A percentile compares a stretch with the other conserved stretches of the same genome.
Conservation (phyloP, 2,329 filamentous ascomycete species). For the Stagonosporopsis tanaceti region DNA sequence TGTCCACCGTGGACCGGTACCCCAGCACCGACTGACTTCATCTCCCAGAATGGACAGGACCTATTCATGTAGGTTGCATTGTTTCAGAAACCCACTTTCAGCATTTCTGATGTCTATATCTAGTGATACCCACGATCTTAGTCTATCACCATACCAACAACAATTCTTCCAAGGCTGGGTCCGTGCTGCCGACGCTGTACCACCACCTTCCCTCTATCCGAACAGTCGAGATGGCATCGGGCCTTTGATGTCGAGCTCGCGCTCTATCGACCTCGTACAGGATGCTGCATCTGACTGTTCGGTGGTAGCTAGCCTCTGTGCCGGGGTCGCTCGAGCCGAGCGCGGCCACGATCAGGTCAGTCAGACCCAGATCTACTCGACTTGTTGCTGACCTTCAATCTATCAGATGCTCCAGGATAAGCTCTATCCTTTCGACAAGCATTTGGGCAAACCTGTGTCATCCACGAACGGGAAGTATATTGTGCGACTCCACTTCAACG, state of each 20-base stretch:
- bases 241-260: constrained; percentile 65
- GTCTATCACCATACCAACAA: constrained; percentile 76
- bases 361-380: neutral
- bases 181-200: constrained; percentile 74
- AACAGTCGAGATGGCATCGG: constrained; percentile 39
- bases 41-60: constrained; percentile 56
- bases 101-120: neutral
- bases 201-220: constrained; percentile 52
- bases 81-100: constrained; percentile 12
- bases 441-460: constrained; percentile 62
- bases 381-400: constrained; percentile 19
- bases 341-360: constrained; percentile 73
- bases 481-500: constrained; percentile 94
- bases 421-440: constrained; percentile 76
- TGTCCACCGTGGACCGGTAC: constrained; percentile 83
- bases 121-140: constrained; percentile 71
- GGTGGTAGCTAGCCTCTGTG: constrained; percentile 93
- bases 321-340: constrained; percentile 73
- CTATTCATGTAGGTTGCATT: constrained; percentile 62
- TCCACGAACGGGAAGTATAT: constrained; percentile 89
- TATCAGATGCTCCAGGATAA: constrained; percentile 73
- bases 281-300: constrained; percentile 97
- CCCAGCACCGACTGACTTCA: constrained; percentile 71
- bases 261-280: constrained; percentile 84
- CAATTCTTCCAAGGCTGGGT: constrained; percentile 86